These are phyloP conservation scores for Scopulariopsis brevicaulis DNA, from an alignment of 2,329 filamentous ascomycete genomes.

Conservation along the genomic window DNA sequence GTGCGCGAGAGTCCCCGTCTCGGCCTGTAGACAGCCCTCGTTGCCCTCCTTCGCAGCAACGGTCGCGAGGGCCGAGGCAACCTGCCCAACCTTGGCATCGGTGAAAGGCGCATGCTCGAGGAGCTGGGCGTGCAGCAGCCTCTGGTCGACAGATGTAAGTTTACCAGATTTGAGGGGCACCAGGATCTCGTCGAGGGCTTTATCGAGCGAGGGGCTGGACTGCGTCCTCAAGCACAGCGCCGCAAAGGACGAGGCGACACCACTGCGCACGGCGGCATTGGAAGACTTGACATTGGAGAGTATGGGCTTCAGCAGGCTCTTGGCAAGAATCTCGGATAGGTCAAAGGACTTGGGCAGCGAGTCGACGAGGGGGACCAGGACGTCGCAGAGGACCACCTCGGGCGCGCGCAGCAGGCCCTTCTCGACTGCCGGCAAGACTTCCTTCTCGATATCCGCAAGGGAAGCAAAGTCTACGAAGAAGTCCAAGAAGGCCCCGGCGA, in stretches of 20 bases:
- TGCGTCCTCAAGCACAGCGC: constrained; percentile 52
- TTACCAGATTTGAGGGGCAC: constrained; percentile 74
- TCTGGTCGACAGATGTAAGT: constrained; percentile 73
- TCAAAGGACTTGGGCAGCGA: constrained; percentile 63
- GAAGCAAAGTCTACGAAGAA: constrained; percentile 73
- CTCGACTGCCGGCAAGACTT: constrained; percentile 72
- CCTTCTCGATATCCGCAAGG: constrained; percentile 60
- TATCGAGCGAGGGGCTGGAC: constrained; percentile 46
- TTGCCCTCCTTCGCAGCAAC: constrained; percentile 79
- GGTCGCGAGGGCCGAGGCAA: constrained; percentile 54
- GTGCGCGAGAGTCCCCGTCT: constrained; percentile 59
- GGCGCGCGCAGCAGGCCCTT: constrained; percentile 83
- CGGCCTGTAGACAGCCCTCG: constrained; percentile 66
- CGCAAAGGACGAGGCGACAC: constrained; percentile 64
- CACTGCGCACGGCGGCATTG: constrained; percentile 65
- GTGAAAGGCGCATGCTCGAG: constrained; percentile 54
- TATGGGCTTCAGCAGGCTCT: constrained; percentile 72
- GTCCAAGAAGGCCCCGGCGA: constrained; percentile 63
- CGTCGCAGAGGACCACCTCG: constrained; percentile 73
- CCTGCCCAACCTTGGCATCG: constrained; percentile 49
- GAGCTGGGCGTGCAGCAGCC: constrained; percentile 72
- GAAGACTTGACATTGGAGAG: constrained; percentile 88
- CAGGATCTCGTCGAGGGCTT: constrained; percentile 67
- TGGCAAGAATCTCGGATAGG: constrained; percentile 60
- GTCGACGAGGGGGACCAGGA: constrained; percentile 61